Conservation (phyloP, 768 basidiomycete species). For the Serendipita sp. region DNA sequence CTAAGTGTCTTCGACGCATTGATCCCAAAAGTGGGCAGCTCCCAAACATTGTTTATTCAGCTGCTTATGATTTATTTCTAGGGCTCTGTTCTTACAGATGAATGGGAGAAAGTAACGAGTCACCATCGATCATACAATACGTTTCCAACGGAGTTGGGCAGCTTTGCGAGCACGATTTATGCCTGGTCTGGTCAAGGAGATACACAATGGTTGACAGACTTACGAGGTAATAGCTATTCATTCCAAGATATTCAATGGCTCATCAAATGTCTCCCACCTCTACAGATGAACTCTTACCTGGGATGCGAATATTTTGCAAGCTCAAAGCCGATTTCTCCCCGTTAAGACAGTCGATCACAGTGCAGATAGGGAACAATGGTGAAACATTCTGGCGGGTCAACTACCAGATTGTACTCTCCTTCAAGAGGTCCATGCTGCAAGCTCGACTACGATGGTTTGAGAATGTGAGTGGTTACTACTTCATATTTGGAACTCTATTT, state of each 20-base stretch:
- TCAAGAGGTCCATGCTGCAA: background rate
- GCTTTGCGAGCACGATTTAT: too few relatives aligned
- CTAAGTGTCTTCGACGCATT: background rate
- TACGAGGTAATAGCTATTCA: background rate
- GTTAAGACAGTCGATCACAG: background rate
- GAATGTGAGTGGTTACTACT: background rate
- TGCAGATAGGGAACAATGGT: background rate
- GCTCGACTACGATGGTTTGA: background rate
- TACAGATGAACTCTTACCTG: background rate
- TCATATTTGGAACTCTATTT: too few relatives aligned
- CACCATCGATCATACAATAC: too few relatives aligned
- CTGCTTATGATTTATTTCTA: background rate
- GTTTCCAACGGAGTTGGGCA: too few relatives aligned
- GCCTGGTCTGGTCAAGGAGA: background rate
- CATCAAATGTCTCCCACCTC: too few relatives aligned
- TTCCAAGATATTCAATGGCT: too few relatives aligned
- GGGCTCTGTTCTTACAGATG: background rate
- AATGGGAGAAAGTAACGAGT: background rate
- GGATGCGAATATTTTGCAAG: background rate
- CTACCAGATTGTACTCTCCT: background rate
- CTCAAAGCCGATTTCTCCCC: background rate
- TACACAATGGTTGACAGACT: background rate
- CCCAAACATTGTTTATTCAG: background rate
- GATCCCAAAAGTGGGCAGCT: background rate
- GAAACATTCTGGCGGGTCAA: background rate